Base-by-base conservation (phyloP, 2,329 filamentous ascomycete species). In the Penicillium polonicum region DNA sequence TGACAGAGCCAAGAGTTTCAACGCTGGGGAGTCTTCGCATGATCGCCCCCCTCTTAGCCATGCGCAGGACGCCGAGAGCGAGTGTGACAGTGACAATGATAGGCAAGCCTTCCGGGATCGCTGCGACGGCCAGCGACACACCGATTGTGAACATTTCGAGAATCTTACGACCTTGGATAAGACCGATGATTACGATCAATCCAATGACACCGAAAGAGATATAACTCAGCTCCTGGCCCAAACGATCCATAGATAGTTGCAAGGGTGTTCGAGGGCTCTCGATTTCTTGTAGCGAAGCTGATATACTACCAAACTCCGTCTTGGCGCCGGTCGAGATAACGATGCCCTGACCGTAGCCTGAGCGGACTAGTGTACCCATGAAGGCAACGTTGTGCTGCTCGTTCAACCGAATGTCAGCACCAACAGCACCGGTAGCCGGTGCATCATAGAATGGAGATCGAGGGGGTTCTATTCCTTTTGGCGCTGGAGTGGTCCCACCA, bases 31-130 rank as follows among this genome's bases (percentile, higher is more conserved):
- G 88, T 70, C 90, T 88, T 65, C 94, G 89, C 59, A 99, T 93
- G 72, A 99, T 99, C 9, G 94, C 94, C 72, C 96, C 91, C 67
- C 93, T 87, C 70, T 88, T 91, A 60, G 94, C 95, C 94, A 99
- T 99, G 57, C 94, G 88, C 69, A 99, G 85, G 9, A 99, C 95
- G 15, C 94, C 95, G 15, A 99, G 82, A 39, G 94, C 94, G 55
- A 99, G 82, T 0, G 94, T 99, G 35, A 99, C 94, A 0, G 94
- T 99, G 31, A 99, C 95, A 68, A 99, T 99, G 70, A 99, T 99
- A 0, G 94, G 94, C 6, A 99, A 81, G 21, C 94, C 94, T 79
- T 97, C 93, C 0, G 93, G 93, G 67, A 97, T 97, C 17, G 93
- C 93, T 42, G 94, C 94, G 10, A 99, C 94, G 27, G 94, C 94